Percentiles rank a stretch among this genome's conserved stretches.
phyloP scores from a whole-genome alignment of 371 early-diverging fungal genomes.

The Blakeslea trispora region DNA sequence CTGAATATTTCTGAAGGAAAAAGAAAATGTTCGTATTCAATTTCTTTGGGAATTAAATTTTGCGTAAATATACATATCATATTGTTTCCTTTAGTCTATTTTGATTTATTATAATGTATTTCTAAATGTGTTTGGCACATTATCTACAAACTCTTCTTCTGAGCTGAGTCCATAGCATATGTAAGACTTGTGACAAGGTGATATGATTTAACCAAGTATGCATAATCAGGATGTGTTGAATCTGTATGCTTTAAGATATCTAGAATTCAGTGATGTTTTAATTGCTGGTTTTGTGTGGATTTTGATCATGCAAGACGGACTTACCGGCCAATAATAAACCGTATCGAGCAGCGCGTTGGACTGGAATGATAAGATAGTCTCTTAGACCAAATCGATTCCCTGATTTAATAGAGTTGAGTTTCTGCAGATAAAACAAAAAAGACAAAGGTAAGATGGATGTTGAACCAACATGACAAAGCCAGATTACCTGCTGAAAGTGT shows the following conservation, averaged over 20 bases:
- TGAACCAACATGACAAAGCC: too few relatives aligned
- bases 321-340: conserved; percentile 43
- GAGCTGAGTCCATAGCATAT: conserved; percentile 46
- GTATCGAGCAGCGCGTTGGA: conserved; percentile 46
- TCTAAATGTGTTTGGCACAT: too few relatives aligned
- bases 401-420: conserved; percentile 31
- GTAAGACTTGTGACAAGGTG: conserved; percentile 42
- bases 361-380: conserved; percentile 46
- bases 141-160: too few relatives aligned
- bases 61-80: too few relatives aligned
- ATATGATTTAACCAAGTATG: conserved; percentile 31
- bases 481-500: conserved; percentile 26
- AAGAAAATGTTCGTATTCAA: neutral
- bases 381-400: conserved; percentile 36
- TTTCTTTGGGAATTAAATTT: neutral
- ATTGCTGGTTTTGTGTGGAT: too few relatives aligned
- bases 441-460: too few relatives aligned
- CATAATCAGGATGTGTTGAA: conserved; percentile 37
- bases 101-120: too few relatives aligned
- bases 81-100: too few relatives aligned
- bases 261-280: too few relatives aligned
- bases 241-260: conserved; percentile 49
- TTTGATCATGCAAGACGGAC: neutral
- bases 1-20: conserved; percentile 19
- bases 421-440: conserved; percentile 11